Conservation (phyloP, 2,329 filamentous ascomycete species). For the Hymenotorrendiella dingleyae region DNA sequence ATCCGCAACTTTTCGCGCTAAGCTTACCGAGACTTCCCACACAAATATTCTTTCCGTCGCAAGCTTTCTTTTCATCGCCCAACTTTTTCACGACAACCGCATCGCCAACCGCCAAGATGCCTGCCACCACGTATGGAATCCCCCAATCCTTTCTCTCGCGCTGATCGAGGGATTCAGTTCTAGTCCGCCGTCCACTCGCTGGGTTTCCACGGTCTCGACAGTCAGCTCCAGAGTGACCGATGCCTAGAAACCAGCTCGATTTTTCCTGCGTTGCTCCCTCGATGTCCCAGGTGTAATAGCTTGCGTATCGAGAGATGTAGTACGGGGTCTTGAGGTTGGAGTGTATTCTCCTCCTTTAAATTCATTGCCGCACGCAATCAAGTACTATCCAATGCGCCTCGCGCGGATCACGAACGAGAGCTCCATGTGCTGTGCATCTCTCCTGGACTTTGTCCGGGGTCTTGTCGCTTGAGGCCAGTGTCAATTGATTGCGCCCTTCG, state of each 20-base stretch:
- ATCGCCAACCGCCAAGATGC: constrained; percentile 48
- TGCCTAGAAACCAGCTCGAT: constrained; percentile 68
- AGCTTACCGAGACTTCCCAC: not conserved
- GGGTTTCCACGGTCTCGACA: constrained; percentile 35
- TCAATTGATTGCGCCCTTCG: constrained; percentile 21
- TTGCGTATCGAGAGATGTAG: constrained; percentile 53
- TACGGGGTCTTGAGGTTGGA: constrained; percentile 77
- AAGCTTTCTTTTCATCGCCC: constrained; percentile 8
- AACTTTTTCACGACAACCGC: constrained; percentile 25
- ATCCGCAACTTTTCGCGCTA: too few relatives aligned
- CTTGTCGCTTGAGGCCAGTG: constrained; percentile 68
- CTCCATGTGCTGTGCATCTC: constrained; percentile 27
- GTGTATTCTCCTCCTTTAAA: constrained; percentile 67
- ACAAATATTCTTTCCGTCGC: not conserved
- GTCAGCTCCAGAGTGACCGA: constrained; percentile 36
- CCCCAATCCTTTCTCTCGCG: constrained; percentile 16
- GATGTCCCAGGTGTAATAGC: constrained; percentile 41
- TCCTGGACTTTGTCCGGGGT: constrained; percentile 55
- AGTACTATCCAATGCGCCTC: constrained; percentile 19
- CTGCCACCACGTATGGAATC: constrained; percentile 25
- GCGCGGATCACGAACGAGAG: constrained; percentile 17
- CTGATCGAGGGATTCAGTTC: constrained; percentile 32
- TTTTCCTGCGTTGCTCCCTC: constrained; percentile 60
- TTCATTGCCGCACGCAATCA: constrained; percentile 54
- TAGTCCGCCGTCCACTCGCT: constrained; percentile 83